Evolutionary conservation across 108 stramenopile species (phyloP), one percentile per base, ranked within the genome.

Genomic region (Skeletonema menzelii): DNA sequence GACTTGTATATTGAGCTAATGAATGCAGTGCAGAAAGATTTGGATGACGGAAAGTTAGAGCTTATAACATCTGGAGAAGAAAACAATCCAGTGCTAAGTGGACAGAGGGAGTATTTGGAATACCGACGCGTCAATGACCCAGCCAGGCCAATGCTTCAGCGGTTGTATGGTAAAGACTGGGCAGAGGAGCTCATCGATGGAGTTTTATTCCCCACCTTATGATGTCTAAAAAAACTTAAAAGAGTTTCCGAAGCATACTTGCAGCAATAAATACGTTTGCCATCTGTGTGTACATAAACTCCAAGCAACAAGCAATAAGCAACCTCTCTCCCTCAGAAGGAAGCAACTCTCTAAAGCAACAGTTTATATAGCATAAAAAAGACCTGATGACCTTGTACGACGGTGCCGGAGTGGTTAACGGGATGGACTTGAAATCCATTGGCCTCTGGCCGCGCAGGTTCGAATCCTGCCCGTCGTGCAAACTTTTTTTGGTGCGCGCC

Each of bases 141-240:
- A n/a, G 93, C 93, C 15, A 82, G 87, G 72, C 93, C 93, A 37
- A 94, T 94, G 93, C 75, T 94, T 19, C 86, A 79, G 56, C 64
- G 87, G 14, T 67, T 94, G 64, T 94, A 84, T 81, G 93, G 93
- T 35, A 67, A 71, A 8, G 87, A 91, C 22, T 94, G 87, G 87
- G 83, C 93, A 3, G 84, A 94, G 42, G 38, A 63, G 17, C 64
- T 90, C 46, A 85, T 94, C 31, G 55, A 76, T 38, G 73, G 88
- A 28, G 86, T 94, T 12, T 72, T 94, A 46, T 94, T 93, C 72
- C 89, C 88, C 62, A 53, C 38, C 17, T 49, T 73, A 26, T 63
- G 44, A 24, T n/a, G n/a, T n/a, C n/a, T n/a, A n/a, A n/a, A n/a
- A n/a, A n/a, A n/a, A n/a, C n/a, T n/a, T n/a, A n/a, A n/a, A n/a